These are phyloP conservation scores for Calonectria pteridis DNA, from an alignment of 2,329 filamentous ascomycete species.

Conservation along the genomic window DNA sequence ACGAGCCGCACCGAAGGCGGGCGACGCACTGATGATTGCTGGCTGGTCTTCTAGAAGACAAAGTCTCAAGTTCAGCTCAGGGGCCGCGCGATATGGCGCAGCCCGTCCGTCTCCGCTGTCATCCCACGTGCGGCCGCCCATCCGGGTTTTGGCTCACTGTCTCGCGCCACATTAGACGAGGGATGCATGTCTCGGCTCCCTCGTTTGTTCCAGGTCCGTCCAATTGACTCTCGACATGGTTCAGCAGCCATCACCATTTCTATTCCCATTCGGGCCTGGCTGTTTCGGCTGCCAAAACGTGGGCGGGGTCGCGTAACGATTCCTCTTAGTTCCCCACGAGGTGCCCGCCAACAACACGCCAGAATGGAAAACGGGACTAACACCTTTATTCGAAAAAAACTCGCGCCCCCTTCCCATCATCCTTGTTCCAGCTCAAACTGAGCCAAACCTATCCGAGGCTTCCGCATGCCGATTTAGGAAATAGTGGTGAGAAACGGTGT, in stretches of 20 bases:
- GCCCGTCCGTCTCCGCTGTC: not conserved
- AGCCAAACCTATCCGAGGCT: not conserved
- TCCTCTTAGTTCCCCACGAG: not conserved
- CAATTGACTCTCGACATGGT: not conserved
- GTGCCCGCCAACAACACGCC: not conserved
- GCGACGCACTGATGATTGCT: not conserved
- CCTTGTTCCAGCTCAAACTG: not conserved
- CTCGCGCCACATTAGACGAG: not conserved
- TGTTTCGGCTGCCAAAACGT: not conserved
- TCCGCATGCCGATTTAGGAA: not conserved
- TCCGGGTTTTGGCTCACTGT: not conserved
- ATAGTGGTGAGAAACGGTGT: not conserved
- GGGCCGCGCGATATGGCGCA: not conserved
- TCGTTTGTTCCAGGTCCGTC: not conserved
- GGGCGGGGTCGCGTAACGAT: not conserved
- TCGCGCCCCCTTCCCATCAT: not conserved
- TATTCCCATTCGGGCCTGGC: not conserved
- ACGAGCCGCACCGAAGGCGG: not conserved
- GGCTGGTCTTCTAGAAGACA: not conserved
- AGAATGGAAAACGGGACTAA: not conserved
- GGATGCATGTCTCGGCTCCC: not conserved
- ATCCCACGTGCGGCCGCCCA: slow-evolving; percentile 1
- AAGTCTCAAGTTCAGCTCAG: not conserved
- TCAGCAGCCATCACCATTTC: not conserved
- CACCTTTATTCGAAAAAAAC: not conserved